Conservation (phyloP, 805 yeast genomes). For the Kodamaea fukazawae region DNA sequence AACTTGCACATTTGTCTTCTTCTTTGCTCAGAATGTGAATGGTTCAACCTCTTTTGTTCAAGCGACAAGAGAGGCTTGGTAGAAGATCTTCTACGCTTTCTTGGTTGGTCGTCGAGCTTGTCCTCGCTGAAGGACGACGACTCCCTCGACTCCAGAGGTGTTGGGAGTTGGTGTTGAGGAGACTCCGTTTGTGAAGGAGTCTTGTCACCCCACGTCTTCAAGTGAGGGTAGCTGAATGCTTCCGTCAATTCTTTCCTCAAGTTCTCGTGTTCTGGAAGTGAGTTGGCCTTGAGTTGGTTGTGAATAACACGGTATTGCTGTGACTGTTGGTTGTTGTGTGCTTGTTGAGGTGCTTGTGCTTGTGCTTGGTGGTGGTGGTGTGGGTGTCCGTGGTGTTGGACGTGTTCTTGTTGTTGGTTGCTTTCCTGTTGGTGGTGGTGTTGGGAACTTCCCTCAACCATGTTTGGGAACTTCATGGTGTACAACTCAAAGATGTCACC, state of each 20-base stretch:
- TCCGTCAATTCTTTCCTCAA: conserved; percentile 29
- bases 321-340: conserved; percentile 1
- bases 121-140: conserved; percentile 12
- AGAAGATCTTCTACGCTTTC: conserved; percentile 27
- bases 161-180: conserved; percentile 26
- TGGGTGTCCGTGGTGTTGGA: not conserved
- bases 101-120: conserved; percentile 10
- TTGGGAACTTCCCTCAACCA: not conserved
- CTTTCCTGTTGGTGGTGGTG: conserved; percentile 2
- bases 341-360: not conserved
- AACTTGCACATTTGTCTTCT: conserved; percentile 43
- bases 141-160: conserved; percentile 34
- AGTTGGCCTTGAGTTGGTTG: not conserved
- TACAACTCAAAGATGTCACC: conserved; percentile 27
- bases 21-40: conserved; percentile 42
- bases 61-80: conserved; percentile 36
- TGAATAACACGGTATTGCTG: not conserved
- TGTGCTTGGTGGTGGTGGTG: conserved; percentile 1
- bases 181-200: conserved; percentile 10
- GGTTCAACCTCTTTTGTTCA: conserved; percentile 43
- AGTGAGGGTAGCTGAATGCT: conserved; percentile 31
- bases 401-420: conserved; percentile 3
- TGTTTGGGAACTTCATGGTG: conserved; percentile 24
- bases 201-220: conserved; percentile 6
- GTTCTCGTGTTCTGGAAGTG: conserved; percentile 13